Evolutionary conservation across 352 stramenopile genomes (phyloP).

Genomic region (Phytopythium sindhum): DNA sequence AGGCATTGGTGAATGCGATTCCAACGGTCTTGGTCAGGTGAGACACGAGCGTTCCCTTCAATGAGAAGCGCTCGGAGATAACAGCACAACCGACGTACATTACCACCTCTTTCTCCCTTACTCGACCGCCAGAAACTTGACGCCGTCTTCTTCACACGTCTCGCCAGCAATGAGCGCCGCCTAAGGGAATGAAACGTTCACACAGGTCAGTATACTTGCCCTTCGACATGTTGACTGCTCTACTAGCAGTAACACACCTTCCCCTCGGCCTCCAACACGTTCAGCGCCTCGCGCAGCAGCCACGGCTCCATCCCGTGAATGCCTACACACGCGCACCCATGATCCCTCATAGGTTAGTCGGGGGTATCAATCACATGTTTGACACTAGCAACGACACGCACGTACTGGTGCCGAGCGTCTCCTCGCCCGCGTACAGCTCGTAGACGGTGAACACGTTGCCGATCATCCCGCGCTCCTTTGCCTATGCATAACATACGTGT

Average conservation of each 20-base stretch:
- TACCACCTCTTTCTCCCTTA: constrained; percentile 14
- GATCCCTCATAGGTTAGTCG: not conserved
- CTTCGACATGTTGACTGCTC: not conserved
- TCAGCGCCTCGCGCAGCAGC: constrained; percentile 73
- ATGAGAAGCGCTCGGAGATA: not conserved
- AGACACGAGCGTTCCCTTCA: no score
- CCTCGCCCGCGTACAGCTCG: constrained; percentile 80
- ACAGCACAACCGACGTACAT: not conserved
- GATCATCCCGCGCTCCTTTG: constrained; percentile 67
- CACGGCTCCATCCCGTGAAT: constrained; percentile 84
- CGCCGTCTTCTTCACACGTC: constrained; percentile 81
- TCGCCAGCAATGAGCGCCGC: constrained; percentile 75
- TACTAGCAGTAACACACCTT: constrained; percentile 31
- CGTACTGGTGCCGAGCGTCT: constrained; percentile 75
- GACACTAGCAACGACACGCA: not conserved
- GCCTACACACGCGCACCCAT: constrained; percentile 19
- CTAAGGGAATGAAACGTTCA: no score
- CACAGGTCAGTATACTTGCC: not conserved
- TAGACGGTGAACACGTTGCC: constrained; percentile 85
- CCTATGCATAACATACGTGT: constrained; percentile 18
- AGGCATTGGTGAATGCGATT: no score
- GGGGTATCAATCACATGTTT: not conserved
- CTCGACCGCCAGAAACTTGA: constrained; percentile 79
- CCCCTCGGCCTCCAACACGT: constrained; percentile 68
- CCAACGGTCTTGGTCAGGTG: no score